These are phyloP conservation scores for Neurospora intermedia DNA, from an alignment of 495 filamentous ascomycete species.

Conservation along the genomic window DNA sequence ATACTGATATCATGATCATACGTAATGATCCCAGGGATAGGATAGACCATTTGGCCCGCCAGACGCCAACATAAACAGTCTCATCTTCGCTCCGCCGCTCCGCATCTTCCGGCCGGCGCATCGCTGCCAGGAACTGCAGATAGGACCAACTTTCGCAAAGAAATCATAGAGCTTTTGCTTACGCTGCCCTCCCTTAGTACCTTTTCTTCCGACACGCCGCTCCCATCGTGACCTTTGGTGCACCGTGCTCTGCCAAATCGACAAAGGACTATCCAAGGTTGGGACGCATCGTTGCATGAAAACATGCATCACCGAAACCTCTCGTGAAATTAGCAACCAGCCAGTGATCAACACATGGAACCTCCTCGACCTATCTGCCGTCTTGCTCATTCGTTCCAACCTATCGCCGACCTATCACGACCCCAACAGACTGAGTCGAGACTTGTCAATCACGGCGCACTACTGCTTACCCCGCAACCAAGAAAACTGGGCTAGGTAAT, in stretches of 20 bases:
- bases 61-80: background rate
- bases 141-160: background rate
- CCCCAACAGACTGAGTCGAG: background rate
- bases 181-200: background rate
- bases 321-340: background rate
- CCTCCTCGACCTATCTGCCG: background rate
- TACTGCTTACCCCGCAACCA: background rate
- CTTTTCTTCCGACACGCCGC: background rate
- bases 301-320: background rate
- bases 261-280: background rate
- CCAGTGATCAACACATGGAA: slow-evolving; percentile 1
- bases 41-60: background rate
- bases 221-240: background rate
- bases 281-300: background rate
- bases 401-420: background rate
- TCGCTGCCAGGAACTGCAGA: background rate
- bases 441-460: background rate
- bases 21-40: background rate
- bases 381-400: background rate
- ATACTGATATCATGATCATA: background rate
- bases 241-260: background rate
- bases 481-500: background rate
- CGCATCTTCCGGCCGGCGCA: background rate
- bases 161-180: background rate
- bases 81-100: background rate